A percentile compares a stretch with the other conserved stretches of the same genome.
phyloP scores from a whole-genome alignment of 1,284 basidiomycete species.

The Amylostereum areolatum region DNA sequence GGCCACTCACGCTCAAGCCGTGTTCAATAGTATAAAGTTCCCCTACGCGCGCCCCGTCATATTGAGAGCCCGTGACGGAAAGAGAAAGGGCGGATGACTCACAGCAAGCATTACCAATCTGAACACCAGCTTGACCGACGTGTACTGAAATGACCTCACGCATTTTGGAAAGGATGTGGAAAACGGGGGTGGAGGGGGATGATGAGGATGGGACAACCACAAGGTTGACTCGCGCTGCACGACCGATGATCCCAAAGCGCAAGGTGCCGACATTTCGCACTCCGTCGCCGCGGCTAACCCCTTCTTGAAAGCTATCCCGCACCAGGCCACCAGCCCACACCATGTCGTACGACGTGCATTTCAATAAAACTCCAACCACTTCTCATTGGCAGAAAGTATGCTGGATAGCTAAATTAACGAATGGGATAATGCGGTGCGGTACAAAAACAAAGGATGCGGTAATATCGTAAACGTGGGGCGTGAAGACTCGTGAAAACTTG shows the following conservation, averaged over 20 bases:
- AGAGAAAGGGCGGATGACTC: constrained; percentile 25
- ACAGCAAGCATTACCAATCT: constrained; percentile 95
- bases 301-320: too few relatives aligned
- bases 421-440: constrained; percentile 1
- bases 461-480: not conserved
- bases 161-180: constrained; percentile 38
- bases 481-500: constrained; percentile 2
- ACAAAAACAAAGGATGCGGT: constrained; percentile 5
- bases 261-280: too few relatives aligned
- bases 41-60: constrained; percentile 47
- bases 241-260: not conserved
- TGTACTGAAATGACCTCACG: constrained; percentile 91
- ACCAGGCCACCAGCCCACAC: too few relatives aligned
- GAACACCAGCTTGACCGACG: constrained; percentile 92
- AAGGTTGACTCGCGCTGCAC: too few relatives aligned
- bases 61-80: constrained; percentile 2
- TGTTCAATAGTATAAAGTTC: constrained; percentile 98
- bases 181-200: constrained; percentile 11
- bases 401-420: not conserved
- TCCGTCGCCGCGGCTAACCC: too few relatives aligned
- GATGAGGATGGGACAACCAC: constrained; percentile 1
- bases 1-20: constrained; percentile 76
- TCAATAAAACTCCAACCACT: not conserved
- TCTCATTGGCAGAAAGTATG: constrained; percentile 5
- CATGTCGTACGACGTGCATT: too few relatives aligned